Evolutionary conservation across 2,329 filamentous ascomycete genomes (phyloP), one percentile per base, ranked within the genome.

Genomic region (Byssoonygena ceratinophila): DNA sequence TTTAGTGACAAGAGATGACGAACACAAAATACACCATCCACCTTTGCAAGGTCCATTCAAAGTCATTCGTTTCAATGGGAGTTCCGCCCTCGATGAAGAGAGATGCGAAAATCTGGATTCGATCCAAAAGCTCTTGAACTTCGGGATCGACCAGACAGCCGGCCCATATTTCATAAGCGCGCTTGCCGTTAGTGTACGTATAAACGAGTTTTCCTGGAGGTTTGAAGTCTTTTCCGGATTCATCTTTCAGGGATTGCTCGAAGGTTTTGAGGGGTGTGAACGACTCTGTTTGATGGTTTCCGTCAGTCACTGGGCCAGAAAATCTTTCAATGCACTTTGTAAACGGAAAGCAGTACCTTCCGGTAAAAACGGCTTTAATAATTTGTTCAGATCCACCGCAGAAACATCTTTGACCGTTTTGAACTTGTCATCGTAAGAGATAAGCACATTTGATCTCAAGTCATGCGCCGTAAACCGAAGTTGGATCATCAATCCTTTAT

Each of bases 81-180:
- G 81, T 85, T n/a, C 90, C 92, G 25, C 87, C 92, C 67, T 98
- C 94, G 56, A 98, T 96, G 66, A 89, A 94, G 55, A 97, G 76
- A 14, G 87, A 81, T 4, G 90, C 80, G 32, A 94, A 74, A 52
- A 96, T 81, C 70, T 95, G 89, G 58, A 94, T 79, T 49, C 90
- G 87, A 56, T 81, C 81, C 62, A 95, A 75, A 36, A 96, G 73
- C 61, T 83, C 77, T 62, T 80, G 79, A 39, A 94, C 81, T 14
- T 76, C 76, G 0, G 78, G 72, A 63, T 96, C 83, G 1, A 78
- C 75, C 49, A 98, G 74, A 48, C 74, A 84, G 7, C 87, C 85
- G 59, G 80, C 82, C 87, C 90, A 96, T 51, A 97, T 79, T 68
- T 96, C 88, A 65, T 85, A 95, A 22, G 76, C 77, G 51, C 80